These are phyloP conservation scores for Dendrobium huoshanense DNA, from an alignment of 106 monocot species.

Conservation along the genomic window DNA sequence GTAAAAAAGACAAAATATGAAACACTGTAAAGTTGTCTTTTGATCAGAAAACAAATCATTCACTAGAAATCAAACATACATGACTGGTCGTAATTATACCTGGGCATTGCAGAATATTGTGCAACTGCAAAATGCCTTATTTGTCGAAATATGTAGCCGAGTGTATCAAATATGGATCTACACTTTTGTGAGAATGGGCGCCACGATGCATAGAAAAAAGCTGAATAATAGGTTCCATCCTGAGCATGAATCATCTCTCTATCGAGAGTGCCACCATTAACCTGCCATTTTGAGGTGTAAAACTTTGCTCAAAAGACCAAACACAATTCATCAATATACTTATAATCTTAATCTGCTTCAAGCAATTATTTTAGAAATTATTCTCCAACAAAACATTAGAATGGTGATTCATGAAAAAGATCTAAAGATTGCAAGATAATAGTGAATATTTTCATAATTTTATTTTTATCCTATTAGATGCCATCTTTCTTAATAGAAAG, in stretches of 20 bases:
- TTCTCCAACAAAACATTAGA: background rate
- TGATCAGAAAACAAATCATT: background rate
- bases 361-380: background rate
- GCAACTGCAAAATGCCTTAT: constrained; percentile 67
- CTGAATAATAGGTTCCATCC: constrained; percentile 29
- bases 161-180: constrained; percentile 52
- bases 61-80: background rate
- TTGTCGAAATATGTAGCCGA: constrained; percentile 78
- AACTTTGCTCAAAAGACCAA: background rate
- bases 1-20: constrained; percentile 14
- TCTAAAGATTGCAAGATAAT: too few relatives aligned
- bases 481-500: too few relatives aligned
- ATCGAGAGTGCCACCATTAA: constrained; percentile 43
- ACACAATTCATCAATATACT: background rate
- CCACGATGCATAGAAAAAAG: constrained; percentile 83
- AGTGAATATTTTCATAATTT: too few relatives aligned
- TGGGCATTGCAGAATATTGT: constrained; percentile 72
- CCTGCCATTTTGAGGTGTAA: constrained; percentile 20
- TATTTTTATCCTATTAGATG: too few relatives aligned
- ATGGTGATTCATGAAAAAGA: background rate
- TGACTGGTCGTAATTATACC: constrained; percentile 23
- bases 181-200: constrained; percentile 77
- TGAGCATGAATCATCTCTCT: constrained; percentile 22
- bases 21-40: too few relatives aligned
- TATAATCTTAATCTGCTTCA: background rate